phyloP scores from a whole-genome alignment of 495 filamentous ascomycete genomes.

The Neurospora sp. region DNA sequence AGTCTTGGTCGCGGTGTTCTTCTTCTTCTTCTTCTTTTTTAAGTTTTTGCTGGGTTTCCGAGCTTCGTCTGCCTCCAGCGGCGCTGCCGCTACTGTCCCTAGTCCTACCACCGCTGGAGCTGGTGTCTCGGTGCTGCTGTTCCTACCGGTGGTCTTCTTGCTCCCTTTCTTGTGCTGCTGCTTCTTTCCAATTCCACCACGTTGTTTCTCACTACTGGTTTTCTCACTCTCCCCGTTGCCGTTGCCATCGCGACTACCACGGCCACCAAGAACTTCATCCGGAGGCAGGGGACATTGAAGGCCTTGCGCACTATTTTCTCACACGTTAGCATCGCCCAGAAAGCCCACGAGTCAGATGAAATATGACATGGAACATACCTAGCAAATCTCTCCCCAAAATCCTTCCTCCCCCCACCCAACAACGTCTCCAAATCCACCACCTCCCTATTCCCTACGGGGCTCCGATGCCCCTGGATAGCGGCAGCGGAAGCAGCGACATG shows the following conservation, averaged over 20 bases:
- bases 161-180: not conserved
- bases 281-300: not conserved
- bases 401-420: not conserved
- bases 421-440: not conserved
- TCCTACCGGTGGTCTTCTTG: not conserved
- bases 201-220: not conserved
- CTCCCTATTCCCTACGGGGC: not conserved
- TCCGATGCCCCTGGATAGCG: not conserved
- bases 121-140: not conserved
- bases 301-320: not conserved
- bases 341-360: no score
- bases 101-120: not conserved
- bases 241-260: not conserved
- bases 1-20: not conserved
- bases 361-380: no score
- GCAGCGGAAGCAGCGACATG: not conserved
- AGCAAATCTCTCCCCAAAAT: not conserved
- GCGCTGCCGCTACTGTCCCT: not conserved
- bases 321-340: not conserved
- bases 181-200: not conserved
- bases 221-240: not conserved
- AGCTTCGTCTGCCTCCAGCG: not conserved
- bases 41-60: not conserved
- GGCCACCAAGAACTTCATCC: not conserved
- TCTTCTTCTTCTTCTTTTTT: not conserved